Evolutionary conservation across 176 grass and related monocot species (phyloP).

Genomic region (barley (Hordeum vulgare)): DNA sequence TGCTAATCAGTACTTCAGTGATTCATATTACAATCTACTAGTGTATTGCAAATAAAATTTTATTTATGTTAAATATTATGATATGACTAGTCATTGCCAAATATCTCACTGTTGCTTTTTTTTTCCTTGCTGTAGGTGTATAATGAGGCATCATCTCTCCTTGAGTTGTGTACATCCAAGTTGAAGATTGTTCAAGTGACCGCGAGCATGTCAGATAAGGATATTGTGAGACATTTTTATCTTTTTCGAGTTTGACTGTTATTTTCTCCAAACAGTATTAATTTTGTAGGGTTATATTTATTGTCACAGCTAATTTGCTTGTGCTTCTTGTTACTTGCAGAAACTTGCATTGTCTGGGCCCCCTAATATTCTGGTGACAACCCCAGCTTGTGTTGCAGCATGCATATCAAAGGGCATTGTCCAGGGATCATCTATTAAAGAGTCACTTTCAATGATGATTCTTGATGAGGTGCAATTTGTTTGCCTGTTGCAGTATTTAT

Average conservation of each 20-base stretch:
- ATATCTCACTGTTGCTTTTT: neutral
- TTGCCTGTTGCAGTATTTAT: slow-evolving; percentile 2
- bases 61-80: neutral
- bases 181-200: slow-evolving; percentile 79
- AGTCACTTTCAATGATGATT: slow-evolving; percentile 94
- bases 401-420: slow-evolving; percentile 86
- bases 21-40: neutral
- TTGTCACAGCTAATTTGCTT: neutral
- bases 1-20: neutral
- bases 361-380: slow-evolving; percentile 88
- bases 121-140: slow-evolving; percentile 42
- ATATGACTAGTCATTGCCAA: no score
- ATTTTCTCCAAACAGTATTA: neutral
- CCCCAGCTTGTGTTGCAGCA: slow-evolving; percentile 85
- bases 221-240: slow-evolving; percentile 60
- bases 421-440: slow-evolving; percentile 61
- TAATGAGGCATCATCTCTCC: slow-evolving; percentile 70
- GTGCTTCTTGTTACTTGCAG: slow-evolving; percentile 47
- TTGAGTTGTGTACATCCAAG: slow-evolving; percentile 73
- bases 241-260: neutral
- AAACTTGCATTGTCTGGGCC: slow-evolving; percentile 48
- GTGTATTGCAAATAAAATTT: neutral
- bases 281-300: slow-evolving; percentile 13
- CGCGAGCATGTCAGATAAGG: slow-evolving; percentile 57
- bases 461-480: slow-evolving; percentile 73